Evolutionary conservation across 441 rosid genomes (phyloP), one percentile per base, ranked within the genome.

Genomic region (Gossypium trilobum): DNA sequence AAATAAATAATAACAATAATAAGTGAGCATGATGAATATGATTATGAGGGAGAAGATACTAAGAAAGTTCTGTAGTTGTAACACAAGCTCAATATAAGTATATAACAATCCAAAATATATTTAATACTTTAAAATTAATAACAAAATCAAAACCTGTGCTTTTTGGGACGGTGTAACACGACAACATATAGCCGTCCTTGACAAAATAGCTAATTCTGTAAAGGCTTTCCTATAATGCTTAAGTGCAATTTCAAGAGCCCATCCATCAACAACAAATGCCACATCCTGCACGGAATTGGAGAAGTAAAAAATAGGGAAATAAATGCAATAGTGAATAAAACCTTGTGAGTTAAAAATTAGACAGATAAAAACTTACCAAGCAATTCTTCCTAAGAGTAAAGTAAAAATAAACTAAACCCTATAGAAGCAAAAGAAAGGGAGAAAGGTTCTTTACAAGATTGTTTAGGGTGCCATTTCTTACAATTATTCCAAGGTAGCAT

Each of bases 81-180:
- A 48, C 57, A 44, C 14, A 48, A 23, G 3, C 68, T 29, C 51
- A 68, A 50, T 17, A 48, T 36, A 36, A 36, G 10, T 36, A 36
- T 36, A 36, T 27, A 36, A 50, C 16, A 70, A 42, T 6, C 23
- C 77, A 44, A 56, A 42, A 75, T 42, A 61, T 69, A 36, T 63
- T 25, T n/a, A 6, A 72, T 51, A 77, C 46, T 71, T 74, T 48
- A 68, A 76, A 63, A 36, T 19, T 56, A 63, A 10, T 62, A 52
- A 56, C 23, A 68, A 33, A 79, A 51, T 50, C 27, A 5, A 55
- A 65, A 93, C 99, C 99, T 95, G 99, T 46, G 98, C 99, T 77
- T 95, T 95, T 68, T 95, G 99, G 17, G 99, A 95, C 71, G 98
- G 99, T 72, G 98, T 93, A 79, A 93, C 97, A 14, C 96, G 98